phyloP scores from a whole-genome alignment of 2,329 filamentous ascomycete genomes.

The Verticillium nubilum region DNA sequence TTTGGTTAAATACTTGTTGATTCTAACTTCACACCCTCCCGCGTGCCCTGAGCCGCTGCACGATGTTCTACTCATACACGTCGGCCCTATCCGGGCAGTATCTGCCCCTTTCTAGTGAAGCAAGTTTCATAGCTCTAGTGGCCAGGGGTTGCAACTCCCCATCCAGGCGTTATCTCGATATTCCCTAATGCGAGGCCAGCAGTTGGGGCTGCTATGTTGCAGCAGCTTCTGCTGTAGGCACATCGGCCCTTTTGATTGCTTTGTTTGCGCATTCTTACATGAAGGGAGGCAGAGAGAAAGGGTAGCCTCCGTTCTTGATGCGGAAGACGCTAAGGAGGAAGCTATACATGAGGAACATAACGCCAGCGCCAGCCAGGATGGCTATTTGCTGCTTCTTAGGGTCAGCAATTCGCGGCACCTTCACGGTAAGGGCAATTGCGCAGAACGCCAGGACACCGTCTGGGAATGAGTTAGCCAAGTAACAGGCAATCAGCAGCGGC shows the following conservation, averaged over 20 bases:
- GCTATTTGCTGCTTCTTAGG: conserved; percentile 72
- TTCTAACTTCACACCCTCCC: neutral
- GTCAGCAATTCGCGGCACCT: conserved; percentile 84
- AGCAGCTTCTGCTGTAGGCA: neutral
- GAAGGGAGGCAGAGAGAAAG: conserved; percentile 91
- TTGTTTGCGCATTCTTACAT: conserved; percentile 33
- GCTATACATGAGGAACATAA: conserved; percentile 83
- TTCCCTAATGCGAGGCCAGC: neutral
- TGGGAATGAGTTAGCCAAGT: conserved; percentile 38
- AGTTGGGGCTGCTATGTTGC: neutral
- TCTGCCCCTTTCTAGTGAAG: neutral
- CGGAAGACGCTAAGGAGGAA: conserved; percentile 92
- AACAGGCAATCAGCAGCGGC: neutral
- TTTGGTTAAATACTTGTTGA: neutral
- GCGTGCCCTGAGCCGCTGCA: neutral
- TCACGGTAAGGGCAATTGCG: conserved; percentile 83
- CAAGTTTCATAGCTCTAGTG: neutral
- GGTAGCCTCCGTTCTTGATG: conserved; percentile 91
- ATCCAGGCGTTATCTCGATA: neutral
- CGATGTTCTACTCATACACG: neutral
- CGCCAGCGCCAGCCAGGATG: conserved; percentile 70
- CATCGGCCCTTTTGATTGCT: neutral
- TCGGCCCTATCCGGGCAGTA: neutral
- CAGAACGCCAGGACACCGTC: conserved; percentile 77
- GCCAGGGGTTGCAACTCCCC: neutral